Base-by-base conservation (phyloP, 1,139 yeast genomes). In the Lodderomyces metapsilosis region DNA sequence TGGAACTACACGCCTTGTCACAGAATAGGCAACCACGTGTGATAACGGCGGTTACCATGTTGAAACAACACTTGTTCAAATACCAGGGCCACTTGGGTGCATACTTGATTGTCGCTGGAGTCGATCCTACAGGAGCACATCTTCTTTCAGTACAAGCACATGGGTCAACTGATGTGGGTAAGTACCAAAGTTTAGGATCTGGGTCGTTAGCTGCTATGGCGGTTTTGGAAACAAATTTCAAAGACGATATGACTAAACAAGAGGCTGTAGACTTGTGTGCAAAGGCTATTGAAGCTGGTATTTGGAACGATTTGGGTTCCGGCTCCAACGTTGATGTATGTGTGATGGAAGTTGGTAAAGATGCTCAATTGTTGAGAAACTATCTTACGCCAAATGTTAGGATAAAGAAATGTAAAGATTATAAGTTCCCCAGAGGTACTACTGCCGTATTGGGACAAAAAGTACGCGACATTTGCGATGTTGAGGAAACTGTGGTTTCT, bases 161-260 rank as follows among this genome's bases (percentile, higher is more conserved):
- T 61, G 98, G 98, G 16, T 88, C 96, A 10, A 91, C 98, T 13
- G 98, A 92, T 64, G 85, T 91, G 44, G 98, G 98, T 8, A 88
- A 81, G 58, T 92, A 89, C 64, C 87, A 84, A 62, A 84, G 97
- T 9, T 74, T 92, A 52, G 98, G 98, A 5, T 88, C 96, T 3
- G 98, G 98, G 48, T 89, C 97, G n/a, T 78, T 92, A 62, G 98
- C 98, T 3, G 98, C 98, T 12, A 92, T 92, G 96, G 96, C 98
- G 2, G 94, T 92, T 17, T 74, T 92, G 56, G 98, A 92, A 66
- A 78, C 94, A 34, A 77, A 82, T 50, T 92, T 95, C 94, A 81
- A 76, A 56, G 82, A 79, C 48, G 88, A 80, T 50, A 68, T 92
- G 74, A 76, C 83, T 18, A 84, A 74, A 61, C 95, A 89, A 39